phyloP scores from a whole-genome alignment of 2,329 filamentous ascomycete species.

The Colletotrichum melonis region DNA sequence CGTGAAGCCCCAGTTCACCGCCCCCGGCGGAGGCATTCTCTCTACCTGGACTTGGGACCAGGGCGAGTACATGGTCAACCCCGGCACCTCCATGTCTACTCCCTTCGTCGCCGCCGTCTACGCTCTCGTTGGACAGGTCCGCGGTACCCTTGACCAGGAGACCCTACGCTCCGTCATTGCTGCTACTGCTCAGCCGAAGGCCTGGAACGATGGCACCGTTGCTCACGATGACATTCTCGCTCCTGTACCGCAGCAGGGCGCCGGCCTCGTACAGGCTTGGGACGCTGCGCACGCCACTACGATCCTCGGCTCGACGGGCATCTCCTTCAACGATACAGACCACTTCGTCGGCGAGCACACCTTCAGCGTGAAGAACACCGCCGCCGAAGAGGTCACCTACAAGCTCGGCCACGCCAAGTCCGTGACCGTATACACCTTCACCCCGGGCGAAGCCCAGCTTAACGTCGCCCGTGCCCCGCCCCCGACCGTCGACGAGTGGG shows the following conservation, averaged over 20 bases:
- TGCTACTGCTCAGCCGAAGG: conserved; percentile 43
- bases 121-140: conserved; percentile 45
- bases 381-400: conserved; percentile 48
- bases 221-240: conserved; percentile 34
- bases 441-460: conserved; percentile 18
- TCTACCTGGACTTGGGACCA: conserved; percentile 59
- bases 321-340: conserved; percentile 58
- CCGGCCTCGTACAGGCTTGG: conserved; percentile 54
- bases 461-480: conserved; percentile 34
- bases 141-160: conserved; percentile 41
- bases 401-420: conserved; percentile 49
- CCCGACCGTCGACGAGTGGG: conserved; percentile 31
- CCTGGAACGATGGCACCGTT: conserved; percentile 44
- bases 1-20: conserved; percentile 59
- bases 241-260: conserved; percentile 56
- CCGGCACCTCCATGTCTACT: conserved; percentile 66
- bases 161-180: conserved; percentile 43
- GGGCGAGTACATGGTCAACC: conserved; percentile 59
- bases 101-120: conserved; percentile 57
- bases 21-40: conserved; percentile 62
- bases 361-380: conserved; percentile 55
- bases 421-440: conserved; percentile 52
- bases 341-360: conserved; percentile 47
- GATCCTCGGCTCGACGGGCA: conserved; percentile 48
- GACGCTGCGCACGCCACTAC: conserved; percentile 52